Evolutionary conservation across 768 basidiomycete genomes (phyloP).

Genomic region (Boletus bicolor): DNA sequence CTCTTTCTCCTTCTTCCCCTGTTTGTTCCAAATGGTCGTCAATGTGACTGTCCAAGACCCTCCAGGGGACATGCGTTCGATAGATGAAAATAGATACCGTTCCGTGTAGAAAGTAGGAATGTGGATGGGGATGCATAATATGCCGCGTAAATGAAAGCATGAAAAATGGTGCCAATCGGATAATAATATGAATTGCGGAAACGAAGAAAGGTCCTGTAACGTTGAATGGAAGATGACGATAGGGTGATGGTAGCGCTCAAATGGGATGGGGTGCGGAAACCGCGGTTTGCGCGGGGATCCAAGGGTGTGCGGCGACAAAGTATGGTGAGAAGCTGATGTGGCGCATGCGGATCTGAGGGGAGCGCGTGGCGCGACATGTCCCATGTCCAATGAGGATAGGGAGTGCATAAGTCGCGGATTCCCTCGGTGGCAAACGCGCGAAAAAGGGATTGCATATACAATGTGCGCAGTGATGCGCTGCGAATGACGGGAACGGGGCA

Average conservation of each 20-base stretch:
- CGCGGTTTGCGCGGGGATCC: conserved; percentile 22
- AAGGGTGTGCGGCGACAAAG: conserved; percentile 13
- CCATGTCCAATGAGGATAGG: conserved; percentile 18
- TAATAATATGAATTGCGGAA: conserved; percentile 27
- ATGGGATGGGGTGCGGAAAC: conserved; percentile 4
- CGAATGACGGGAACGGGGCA: conserved; percentile 6
- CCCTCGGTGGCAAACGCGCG: conserved; percentile 24
- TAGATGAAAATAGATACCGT: conserved; percentile 33
- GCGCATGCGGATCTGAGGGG: conserved; percentile 22
- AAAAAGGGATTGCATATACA: conserved; percentile 25
- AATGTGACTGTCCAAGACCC: conserved; percentile 18
- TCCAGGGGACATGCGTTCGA: conserved; percentile 22
- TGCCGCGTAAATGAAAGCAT: conserved; percentile 20
- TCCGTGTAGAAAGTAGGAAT: conserved; percentile 22
- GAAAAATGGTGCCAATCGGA: conserved; percentile 24
- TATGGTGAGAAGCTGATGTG: conserved; percentile 17
- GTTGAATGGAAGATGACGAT: conserved; percentile 6
- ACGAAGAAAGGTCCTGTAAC: conserved; percentile 13
- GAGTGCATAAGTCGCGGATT: conserved; percentile 21
- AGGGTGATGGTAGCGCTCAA: not conserved
- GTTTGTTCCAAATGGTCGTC: conserved; percentile 10
- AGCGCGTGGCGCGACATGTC: conserved; percentile 26
- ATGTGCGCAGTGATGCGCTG: conserved; percentile 14
- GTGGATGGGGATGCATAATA: conserved; percentile 30
- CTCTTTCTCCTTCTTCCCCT: conserved; percentile 8